Evolutionary conservation across 164 flowering plant genomes (phyloP).

Genomic region (Tetrastigma voinierianum): DNA sequence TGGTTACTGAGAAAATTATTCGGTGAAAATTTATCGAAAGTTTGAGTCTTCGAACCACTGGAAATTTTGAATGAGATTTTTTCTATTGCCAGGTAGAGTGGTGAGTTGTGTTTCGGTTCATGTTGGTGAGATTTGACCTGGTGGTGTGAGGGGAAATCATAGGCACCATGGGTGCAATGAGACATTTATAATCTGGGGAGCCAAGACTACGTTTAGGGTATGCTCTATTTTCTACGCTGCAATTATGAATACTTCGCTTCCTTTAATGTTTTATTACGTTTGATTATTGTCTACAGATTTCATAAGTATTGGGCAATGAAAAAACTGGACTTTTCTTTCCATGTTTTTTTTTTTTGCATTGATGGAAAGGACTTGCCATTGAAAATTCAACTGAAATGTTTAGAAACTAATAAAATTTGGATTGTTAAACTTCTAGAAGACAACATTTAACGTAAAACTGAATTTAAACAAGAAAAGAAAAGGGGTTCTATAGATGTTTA

Average conservation of each 20-base stretch:
- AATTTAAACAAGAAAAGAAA: no score
- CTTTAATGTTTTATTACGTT: constrained; percentile 1
- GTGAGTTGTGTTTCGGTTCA: constrained; percentile 61
- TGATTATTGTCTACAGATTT: neutral
- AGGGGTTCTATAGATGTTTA: no score
- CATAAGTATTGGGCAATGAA: neutral
- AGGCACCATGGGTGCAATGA: constrained; percentile 83
- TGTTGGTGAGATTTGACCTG: constrained; percentile 81
- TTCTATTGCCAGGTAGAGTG: constrained; percentile 60
- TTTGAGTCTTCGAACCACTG: neutral
- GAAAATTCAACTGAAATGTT: no score
- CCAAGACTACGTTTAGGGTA: constrained; percentile 76
- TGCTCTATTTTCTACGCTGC: neutral
- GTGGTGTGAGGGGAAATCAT: constrained; percentile 74
- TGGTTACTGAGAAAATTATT: no score
- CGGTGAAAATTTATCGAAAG: no score
- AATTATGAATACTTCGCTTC: neutral
- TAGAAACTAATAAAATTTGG: no score
- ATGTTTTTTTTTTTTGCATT: no score
- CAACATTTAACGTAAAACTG: no score
- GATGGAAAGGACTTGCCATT: no score
- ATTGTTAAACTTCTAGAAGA: no score
- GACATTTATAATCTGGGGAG: constrained; percentile 94
- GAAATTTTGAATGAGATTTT: neutral
- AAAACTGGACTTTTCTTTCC: no score